Evolutionary conservation across 2,329 filamentous ascomycete species (phyloP).

Genomic region (Blastomyces percursus): DNA sequence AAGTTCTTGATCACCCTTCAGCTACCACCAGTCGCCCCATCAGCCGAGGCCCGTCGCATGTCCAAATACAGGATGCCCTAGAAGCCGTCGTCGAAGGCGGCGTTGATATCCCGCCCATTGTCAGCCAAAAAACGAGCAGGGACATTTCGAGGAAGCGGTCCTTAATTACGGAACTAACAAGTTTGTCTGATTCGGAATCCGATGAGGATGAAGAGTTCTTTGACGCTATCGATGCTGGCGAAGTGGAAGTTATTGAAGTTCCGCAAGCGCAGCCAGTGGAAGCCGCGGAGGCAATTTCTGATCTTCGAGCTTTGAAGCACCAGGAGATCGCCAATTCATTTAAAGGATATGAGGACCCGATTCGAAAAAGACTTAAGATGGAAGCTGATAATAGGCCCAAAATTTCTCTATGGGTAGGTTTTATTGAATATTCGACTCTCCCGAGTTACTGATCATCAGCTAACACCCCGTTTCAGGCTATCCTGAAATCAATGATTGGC

Average conservation of each 20-base stretch:
- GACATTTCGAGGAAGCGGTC: slow-evolving; percentile 47
- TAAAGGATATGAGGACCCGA: slow-evolving; percentile 81
- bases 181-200: slow-evolving; percentile 62
- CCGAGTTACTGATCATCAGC: not conserved
- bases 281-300: slow-evolving; percentile 27
- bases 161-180: slow-evolving; percentile 56
- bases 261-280: slow-evolving; percentile 39
- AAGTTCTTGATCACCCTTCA: slow-evolving; percentile 57
- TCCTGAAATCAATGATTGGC: slow-evolving; percentile 98
- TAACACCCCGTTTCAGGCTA: slow-evolving; percentile 49
- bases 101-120: slow-evolving; percentile 20
- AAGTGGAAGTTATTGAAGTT: slow-evolving; percentile 49
- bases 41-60: slow-evolving; percentile 21
- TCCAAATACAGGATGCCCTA: slow-evolving; percentile 27
- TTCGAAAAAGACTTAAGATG: slow-evolving; percentile 69
- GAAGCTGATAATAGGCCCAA: slow-evolving; percentile 88
- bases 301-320: slow-evolving; percentile 40
- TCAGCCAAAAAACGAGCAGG: slow-evolving; percentile 9
- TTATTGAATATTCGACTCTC: not conserved
- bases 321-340: slow-evolving; percentile 67
- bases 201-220: slow-evolving; percentile 92
- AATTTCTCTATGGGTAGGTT: slow-evolving; percentile 84
- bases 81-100: slow-evolving; percentile 29
- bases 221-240: slow-evolving; percentile 87
- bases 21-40: slow-evolving; percentile 31